Evolutionary conservation across 768 basidiomycete species (phyloP).

Genomic region (Pleurotus cornucopiae): DNA sequence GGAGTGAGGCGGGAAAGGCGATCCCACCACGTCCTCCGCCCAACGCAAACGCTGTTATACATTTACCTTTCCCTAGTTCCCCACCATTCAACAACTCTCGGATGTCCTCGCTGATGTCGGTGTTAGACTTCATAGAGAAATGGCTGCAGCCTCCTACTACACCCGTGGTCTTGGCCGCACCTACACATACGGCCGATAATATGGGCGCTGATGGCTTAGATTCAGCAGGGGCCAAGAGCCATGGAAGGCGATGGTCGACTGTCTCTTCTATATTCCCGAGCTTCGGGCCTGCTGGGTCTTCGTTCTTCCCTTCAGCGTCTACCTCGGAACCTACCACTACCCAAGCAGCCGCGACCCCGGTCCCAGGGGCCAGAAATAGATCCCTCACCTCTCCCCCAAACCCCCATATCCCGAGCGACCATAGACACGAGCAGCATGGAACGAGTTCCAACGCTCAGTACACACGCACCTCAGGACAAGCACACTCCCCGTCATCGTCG

Average conservation of each 20-base stretch:
- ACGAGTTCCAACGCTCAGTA: not conserved
- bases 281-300: constrained; percentile 23
- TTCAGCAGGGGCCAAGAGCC: not conserved
- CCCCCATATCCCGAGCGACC: not conserved
- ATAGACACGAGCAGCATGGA: not conserved
- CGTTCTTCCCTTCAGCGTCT: constrained; percentile 16
- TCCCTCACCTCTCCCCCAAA: constrained; percentile 15
- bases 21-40: constrained; percentile 66
- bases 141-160: constrained; percentile 45
- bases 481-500: not conserved
- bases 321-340: not conserved
- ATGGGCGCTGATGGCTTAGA: not conserved
- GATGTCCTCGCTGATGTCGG: constrained; percentile 55
- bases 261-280: constrained; percentile 36
- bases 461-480: not conserved
- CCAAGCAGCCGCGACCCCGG: not conserved
- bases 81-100: constrained; percentile 50
- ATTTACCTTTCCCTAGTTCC: constrained; percentile 72
- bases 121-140: constrained; percentile 66
- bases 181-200: constrained; percentile 8
- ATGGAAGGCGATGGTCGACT: constrained; percentile 38
- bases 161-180: constrained; percentile 14
- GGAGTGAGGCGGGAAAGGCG: constrained; percentile 15
- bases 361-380: constrained; percentile 2
- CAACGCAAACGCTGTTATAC: constrained; percentile 66